These are phyloP conservation scores for Scutellaria barbata DNA, from an alignment of 257 asterid genomes.

Conservation along the genomic window DNA sequence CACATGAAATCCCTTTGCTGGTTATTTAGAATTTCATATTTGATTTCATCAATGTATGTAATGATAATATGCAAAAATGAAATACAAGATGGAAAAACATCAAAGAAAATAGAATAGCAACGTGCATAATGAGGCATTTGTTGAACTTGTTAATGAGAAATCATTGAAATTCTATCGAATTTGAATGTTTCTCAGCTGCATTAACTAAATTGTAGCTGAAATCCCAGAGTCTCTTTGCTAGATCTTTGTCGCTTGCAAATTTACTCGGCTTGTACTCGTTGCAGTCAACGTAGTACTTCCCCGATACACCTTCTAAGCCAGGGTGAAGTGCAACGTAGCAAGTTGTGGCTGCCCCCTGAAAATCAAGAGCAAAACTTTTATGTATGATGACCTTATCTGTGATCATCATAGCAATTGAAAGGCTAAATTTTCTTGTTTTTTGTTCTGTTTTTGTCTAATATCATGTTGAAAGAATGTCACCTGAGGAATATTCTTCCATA, in stretches of 20 bases:
- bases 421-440: neutral
- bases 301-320: conserved; percentile 53
- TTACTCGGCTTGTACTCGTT: conserved; percentile 45
- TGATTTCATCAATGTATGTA: neutral
- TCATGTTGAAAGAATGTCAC: conserved; percentile 43
- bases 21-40: neutral
- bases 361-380: neutral
- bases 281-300: conserved; percentile 61
- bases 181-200: conserved; percentile 36
- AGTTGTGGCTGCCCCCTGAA: conserved; percentile 70
- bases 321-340: conserved; percentile 69
- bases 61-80: neutral
- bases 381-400: neutral
- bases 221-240: conserved; percentile 63
- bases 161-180: no score
- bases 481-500: conserved; percentile 93
- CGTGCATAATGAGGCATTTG: neutral
- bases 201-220: conserved; percentile 50
- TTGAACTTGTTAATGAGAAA: neutral
- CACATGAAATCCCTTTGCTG: neutral
- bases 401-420: no score
- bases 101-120: neutral
- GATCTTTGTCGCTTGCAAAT: conserved; percentile 38
- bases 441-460: neutral
- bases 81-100: neutral